Conservation (phyloP, 768 basidiomycete genomes). For the Russula foetens region DNA sequence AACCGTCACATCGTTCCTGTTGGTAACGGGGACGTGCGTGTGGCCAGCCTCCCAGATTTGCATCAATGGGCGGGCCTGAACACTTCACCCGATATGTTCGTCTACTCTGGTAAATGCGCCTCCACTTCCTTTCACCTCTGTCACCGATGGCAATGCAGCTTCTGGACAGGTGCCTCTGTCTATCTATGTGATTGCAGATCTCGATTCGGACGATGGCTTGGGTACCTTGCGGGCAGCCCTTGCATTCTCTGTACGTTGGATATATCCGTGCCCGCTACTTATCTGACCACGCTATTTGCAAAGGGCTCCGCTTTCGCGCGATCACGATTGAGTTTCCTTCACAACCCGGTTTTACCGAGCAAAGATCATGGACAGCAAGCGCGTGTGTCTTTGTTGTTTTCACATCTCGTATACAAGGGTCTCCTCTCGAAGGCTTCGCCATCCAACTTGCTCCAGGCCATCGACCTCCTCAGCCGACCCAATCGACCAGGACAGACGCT, state of each 20-base stretch:
- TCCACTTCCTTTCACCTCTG: background rate
- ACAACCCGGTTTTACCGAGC: constrained; percentile 44
- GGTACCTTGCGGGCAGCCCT: constrained; percentile 59
- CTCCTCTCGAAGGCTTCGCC: constrained; percentile 35
- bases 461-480: constrained; percentile 26
- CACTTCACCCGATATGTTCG: constrained; percentile 37
- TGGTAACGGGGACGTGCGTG: constrained; percentile 36
- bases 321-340: constrained; percentile 67
- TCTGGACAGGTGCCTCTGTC: constrained; percentile 34
- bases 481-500: constrained; percentile 32
- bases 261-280: background rate
- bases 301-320: constrained; percentile 36
- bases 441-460: constrained; percentile 31
- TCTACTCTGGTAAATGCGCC: constrained; percentile 51
- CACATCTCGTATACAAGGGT: constrained; percentile 39
- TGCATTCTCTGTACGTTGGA: constrained; percentile 46
- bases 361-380: constrained; percentile 19
- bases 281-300: background rate
- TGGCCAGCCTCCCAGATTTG: constrained; percentile 50
- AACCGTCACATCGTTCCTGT: constrained; percentile 67
- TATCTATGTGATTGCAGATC: constrained; percentile 65
- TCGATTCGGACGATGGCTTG: constrained; percentile 56
- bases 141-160: constrained; percentile 23
- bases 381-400: constrained; percentile 39
- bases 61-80: constrained; percentile 40